phyloP scores from a whole-genome alignment of 805 yeast genomes.

The Wickerhamiella allomyrinae region DNA sequence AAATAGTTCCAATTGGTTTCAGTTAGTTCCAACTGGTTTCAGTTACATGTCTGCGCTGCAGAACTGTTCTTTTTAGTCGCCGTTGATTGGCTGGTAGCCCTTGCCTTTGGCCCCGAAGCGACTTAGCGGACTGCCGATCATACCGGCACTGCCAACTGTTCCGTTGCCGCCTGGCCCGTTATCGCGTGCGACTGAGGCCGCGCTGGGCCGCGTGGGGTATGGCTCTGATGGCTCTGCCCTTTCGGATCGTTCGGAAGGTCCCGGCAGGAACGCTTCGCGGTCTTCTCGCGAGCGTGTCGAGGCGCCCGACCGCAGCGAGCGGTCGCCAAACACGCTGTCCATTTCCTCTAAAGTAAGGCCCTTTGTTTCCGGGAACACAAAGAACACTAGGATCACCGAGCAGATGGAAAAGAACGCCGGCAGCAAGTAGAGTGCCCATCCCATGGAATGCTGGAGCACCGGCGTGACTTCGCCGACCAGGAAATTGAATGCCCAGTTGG shows the following conservation, averaged over 20 bases:
- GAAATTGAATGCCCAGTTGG: slow-evolving; percentile 88
- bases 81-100: slow-evolving; percentile 3
- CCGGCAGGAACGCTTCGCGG: slow-evolving; percentile 15
- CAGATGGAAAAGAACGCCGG: slow-evolving; percentile 67
- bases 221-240: too few relatives aligned
- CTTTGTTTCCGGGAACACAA: slow-evolving; percentile 76
- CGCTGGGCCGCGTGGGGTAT: slow-evolving; percentile 3
- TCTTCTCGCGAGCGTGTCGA: slow-evolving; percentile 13
- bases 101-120: neutral
- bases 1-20: too few relatives aligned
- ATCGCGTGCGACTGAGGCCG: slow-evolving; percentile 8
- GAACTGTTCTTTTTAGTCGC: too few relatives aligned
- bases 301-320: slow-evolving; percentile 20
- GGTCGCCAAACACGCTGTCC: slow-evolving; percentile 79
- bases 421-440: slow-evolving; percentile 68
- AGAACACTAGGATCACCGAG: slow-evolving; percentile 59
- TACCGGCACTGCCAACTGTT: neutral
- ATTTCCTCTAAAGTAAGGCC: slow-evolving; percentile 82
- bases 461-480: slow-evolving; percentile 89
- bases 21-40: too few relatives aligned
- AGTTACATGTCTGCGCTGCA: too few relatives aligned
- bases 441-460: slow-evolving; percentile 55
- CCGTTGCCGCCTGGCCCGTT: too few relatives aligned
- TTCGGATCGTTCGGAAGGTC: too few relatives aligned
- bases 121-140: neutral